Evolutionary conservation across 129 eudicot genomes (phyloP).

Genomic region (Artemisia tridentata): DNA sequence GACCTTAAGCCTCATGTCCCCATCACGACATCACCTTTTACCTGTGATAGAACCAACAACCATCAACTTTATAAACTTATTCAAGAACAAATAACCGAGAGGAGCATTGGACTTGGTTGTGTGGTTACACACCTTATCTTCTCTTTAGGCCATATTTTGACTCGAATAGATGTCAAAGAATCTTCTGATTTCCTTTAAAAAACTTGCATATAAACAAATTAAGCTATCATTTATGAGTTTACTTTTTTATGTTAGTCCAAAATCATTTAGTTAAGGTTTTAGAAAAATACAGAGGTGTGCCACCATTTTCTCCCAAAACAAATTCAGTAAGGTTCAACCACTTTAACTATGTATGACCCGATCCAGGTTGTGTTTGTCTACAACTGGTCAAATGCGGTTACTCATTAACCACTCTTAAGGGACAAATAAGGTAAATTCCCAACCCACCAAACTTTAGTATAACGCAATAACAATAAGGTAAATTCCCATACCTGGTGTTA

Average conservation of each 20-base stretch:
- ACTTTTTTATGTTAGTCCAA: conserved; percentile 10
- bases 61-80: neutral
- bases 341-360: too few species aligned
- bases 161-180: conserved; percentile 68
- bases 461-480: too few species aligned
- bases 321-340: too few species aligned
- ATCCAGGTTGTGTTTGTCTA: too few species aligned
- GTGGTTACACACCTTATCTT: conserved; percentile 92
- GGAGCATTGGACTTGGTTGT: conserved; percentile 9
- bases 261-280: too few species aligned
- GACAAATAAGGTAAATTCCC: too few species aligned
- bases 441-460: too few species aligned
- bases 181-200: conserved; percentile 78
- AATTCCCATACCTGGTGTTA: too few species aligned
- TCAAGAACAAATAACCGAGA: neutral
- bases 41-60: conserved; percentile 41
- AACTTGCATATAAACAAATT: conserved; percentile 39
- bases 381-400: too few species aligned
- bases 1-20: conserved; percentile 84
- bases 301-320: too few species aligned
- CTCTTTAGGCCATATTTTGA: conserved; percentile 97
- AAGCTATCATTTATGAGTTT: conserved; percentile 13
- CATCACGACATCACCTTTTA: conserved; percentile 94
- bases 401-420: too few species aligned
- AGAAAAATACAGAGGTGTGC: too few species aligned